A percentile compares a stretch with the other conserved stretches of the same genome.
Evolutionary conservation across 495 filamentous ascomycete genomes (phyloP).

Genomic region (Alectoria sarmentosa): DNA sequence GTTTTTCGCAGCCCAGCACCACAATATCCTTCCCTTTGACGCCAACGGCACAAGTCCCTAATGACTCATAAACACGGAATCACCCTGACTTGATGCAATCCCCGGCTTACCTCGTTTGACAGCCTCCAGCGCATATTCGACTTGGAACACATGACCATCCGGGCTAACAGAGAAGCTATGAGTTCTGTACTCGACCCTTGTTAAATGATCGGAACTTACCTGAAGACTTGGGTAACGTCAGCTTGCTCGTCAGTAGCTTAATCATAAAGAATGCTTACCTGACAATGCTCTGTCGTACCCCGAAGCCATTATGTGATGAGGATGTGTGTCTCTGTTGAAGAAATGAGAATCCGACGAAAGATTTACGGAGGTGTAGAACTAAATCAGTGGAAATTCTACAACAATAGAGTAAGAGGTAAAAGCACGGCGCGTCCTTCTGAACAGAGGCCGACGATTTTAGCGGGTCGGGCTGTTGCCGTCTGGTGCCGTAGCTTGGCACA

Average conservation of each 20-base stretch:
- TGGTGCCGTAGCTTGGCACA: constrained; percentile 11
- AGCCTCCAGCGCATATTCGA: constrained; percentile 98
- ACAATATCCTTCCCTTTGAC: constrained; percentile 95
- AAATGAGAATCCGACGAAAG: not conserved
- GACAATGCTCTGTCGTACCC: constrained; percentile 94
- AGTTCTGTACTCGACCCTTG: constrained; percentile 7
- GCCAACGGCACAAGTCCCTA: constrained; percentile 95
- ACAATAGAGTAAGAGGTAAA: not conserved
- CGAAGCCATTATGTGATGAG: constrained; percentile 54
- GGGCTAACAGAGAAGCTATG: constrained; percentile 49
- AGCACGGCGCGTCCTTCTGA: constrained; percentile 13
- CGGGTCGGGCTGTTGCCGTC: not conserved
- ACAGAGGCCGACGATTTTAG: too few species aligned
- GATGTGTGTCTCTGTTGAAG: not conserved
- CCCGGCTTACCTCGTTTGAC: constrained; percentile 79
- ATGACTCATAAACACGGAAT: constrained; percentile 7
- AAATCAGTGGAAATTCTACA: not conserved
- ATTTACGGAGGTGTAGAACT: not conserved
- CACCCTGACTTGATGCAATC: not conserved
- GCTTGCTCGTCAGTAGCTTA: constrained; percentile 33
- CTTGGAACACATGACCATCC: constrained; percentile 98
- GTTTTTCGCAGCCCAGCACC: constrained; percentile 95
- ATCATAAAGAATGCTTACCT: constrained; percentile 46
- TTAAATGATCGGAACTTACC: constrained; percentile 38
- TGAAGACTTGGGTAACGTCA: constrained; percentile 49